Evolutionary conservation across 169 alveolate genomes (phyloP), one percentile per base, ranked within the genome.

Genomic region (Plasmodium gonderi): DNA sequence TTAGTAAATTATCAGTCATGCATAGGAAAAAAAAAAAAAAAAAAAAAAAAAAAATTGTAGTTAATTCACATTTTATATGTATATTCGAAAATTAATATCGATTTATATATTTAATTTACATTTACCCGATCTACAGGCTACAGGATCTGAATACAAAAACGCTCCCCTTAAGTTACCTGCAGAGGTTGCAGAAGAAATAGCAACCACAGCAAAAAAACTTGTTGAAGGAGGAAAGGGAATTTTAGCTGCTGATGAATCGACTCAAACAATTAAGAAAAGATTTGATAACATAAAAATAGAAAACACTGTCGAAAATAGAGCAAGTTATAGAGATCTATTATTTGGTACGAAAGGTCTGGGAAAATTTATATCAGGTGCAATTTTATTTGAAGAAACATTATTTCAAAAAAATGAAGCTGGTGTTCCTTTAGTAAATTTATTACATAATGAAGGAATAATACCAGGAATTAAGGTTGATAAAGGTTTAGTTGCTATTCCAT

Each of bases 171-270:
- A 87, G 29, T 45, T 87, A 51, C 90, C 93, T 47, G 79, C 79
- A 33, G 93, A 87, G 12, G 93, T 87, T 74, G 93, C 93, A 20
- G 80, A 87, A 44, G 93, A 87, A 87, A 38, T 87, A 54, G 89
- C 93, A 40, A 65, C 87, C 33, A 87, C 93, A 23, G 93, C 93
- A 26, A 75, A 87, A 44, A 87, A 87, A 17, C 89, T 87, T 76
- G 93, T 87, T 54, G 64, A 20, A 75, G 74, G 85, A 60, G 99
- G 99, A 78, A 98, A 98, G 96, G 99, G 99, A 45, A 97, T 99
- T 83, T 96, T 99, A 49, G 99, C 99, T 26, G 99, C 99, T 33
- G 99, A 99, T 93, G 99, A 99, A 97, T 98, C 99, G 38, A 98
- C 99, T 36, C 99, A 99, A 80, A 98, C 99, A 29, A 98, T 98